Conservation (phyloP, 352 stramenopile species). For the Globisporangium abappressorium region DNA sequence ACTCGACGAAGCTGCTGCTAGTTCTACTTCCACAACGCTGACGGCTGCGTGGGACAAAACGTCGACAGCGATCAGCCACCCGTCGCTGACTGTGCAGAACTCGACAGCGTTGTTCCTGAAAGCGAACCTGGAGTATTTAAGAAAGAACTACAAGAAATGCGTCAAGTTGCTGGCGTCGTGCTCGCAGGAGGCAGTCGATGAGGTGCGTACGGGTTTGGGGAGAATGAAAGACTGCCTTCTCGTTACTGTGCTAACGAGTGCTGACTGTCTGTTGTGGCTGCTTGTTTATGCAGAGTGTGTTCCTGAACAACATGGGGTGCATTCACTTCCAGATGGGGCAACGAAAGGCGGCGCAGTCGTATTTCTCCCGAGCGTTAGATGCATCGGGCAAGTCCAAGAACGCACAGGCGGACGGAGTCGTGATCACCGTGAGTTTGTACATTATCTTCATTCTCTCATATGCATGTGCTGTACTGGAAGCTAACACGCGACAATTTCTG, state of each 20-base stretch:
- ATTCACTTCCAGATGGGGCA: conserved; percentile 91
- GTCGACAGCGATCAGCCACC: conserved; percentile 70
- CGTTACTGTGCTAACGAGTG: not conserved
- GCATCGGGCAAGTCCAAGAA: conserved; percentile 60
- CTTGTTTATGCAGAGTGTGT: conserved; percentile 50
- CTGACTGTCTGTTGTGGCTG: not conserved
- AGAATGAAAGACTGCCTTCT: not conserved
- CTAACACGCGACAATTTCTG: not conserved
- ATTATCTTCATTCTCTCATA: not conserved
- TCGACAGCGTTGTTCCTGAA: conserved; percentile 90
- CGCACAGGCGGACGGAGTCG: conserved; percentile 39
- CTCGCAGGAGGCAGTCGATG: conserved; percentile 78
- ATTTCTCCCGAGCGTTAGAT: conserved; percentile 85
- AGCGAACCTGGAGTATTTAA: conserved; percentile 93
- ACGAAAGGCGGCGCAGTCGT: conserved; percentile 88
- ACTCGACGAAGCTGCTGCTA: conserved; percentile 21
- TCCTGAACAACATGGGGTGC: conserved; percentile 91
- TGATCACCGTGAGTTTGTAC: conserved; percentile 30
- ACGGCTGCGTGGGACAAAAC: conserved; percentile 54
- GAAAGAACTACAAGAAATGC: conserved; percentile 93
- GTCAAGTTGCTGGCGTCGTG: conserved; percentile 92
- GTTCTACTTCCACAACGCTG: conserved; percentile 8
- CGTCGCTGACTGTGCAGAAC: conserved; percentile 82
- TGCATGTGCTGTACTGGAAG: not conserved
- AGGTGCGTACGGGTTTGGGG: conserved; percentile 30